Conservation (phyloP, 192 early-diverging fungal species). For the Gigaspora rosea region DNA sequence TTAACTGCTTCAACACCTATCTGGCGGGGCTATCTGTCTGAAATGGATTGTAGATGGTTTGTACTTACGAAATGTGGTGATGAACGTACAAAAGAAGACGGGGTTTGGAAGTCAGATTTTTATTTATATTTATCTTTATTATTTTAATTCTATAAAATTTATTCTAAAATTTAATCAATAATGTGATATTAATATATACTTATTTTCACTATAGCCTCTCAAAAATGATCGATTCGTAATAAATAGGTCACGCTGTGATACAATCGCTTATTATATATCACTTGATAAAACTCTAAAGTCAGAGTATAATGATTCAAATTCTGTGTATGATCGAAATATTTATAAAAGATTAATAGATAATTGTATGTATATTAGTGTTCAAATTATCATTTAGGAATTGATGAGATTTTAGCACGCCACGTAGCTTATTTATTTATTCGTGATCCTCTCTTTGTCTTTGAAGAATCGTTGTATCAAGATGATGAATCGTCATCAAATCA, state of each 20-base stretch:
- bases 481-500: slow-evolving; percentile 84
- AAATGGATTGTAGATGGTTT: slow-evolving; percentile 98
- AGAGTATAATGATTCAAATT: slow-evolving; percentile 90
- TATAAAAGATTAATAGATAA: slow-evolving; percentile 59
- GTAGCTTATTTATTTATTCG: slow-evolving; percentile 64
- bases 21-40: slow-evolving; percentile 90
- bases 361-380: no score
- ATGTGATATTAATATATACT: no score
- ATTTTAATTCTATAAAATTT: no score
- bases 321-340: slow-evolving; percentile 52
- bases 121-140: no score
- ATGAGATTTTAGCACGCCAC: slow-evolving; percentile 87
- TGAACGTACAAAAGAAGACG: slow-evolving; percentile 89
- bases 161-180: no score
- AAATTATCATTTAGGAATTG: slow-evolving; percentile 51
- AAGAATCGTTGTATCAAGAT: slow-evolving; percentile 87
- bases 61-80: slow-evolving; percentile 92
- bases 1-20: slow-evolving; percentile 90
- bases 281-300: slow-evolving; percentile 69
- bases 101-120: slow-evolving; percentile 64
- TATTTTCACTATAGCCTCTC: slow-evolving; percentile 57
- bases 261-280: slow-evolving; percentile 87
- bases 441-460: slow-evolving; percentile 76
- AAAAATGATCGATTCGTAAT: slow-evolving; percentile 78
- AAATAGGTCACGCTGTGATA: slow-evolving; percentile 94